A percentile compares a stretch with the other conserved stretches of the same genome.
Conservation (phyloP, 2,329 filamentous ascomycete genomes). For the Diaporthe australafricana region DNA sequence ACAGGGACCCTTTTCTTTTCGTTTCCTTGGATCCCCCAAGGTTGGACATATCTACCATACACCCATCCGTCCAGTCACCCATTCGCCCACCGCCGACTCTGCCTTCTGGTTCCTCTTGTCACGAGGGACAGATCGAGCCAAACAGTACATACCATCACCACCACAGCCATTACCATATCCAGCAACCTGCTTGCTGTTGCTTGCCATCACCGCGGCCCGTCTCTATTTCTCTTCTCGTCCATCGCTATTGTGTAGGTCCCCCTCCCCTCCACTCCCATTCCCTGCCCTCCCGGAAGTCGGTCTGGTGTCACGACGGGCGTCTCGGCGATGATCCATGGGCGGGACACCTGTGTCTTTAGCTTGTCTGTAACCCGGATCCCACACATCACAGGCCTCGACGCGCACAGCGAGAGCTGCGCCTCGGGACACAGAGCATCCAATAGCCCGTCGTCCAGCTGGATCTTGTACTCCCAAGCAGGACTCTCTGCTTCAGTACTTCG, state of each 20-base stretch:
- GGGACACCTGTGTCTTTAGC: not conserved
- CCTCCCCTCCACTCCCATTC: not conserved
- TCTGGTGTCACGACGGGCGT: slow-evolving; percentile 20
- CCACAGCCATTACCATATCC: not conserved
- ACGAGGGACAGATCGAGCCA: slow-evolving; percentile 8
- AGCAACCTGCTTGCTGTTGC: not conserved
- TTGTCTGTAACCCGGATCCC: not conserved
- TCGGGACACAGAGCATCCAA: slow-evolving; percentile 20
- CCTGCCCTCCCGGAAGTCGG: not conserved
- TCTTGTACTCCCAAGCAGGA: slow-evolving; percentile 25
- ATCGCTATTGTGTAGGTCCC: slow-evolving; percentile 37
- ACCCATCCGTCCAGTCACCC: not conserved
- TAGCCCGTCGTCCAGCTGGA: slow-evolving; percentile 22
- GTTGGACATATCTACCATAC: slow-evolving; percentile 21
- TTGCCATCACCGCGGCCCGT: not conserved
- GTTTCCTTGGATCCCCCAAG: not conserved
- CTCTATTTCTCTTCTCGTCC: slow-evolving; percentile 36
- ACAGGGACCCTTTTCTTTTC: slow-evolving; percentile 21
- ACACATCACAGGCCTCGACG: slow-evolving; percentile 10
- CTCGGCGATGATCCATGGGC: slow-evolving; percentile 11
- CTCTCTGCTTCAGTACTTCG: slow-evolving; percentile 8
- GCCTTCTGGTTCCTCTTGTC: not conserved
- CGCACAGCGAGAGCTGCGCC: slow-evolving; percentile 12
- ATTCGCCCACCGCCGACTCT: not conserved
- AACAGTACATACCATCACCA: slow-evolving; percentile 5